These are phyloP conservation scores for Saturnispora quitensis DNA, from an alignment of 805 yeast species.

Conservation along the genomic window DNA sequence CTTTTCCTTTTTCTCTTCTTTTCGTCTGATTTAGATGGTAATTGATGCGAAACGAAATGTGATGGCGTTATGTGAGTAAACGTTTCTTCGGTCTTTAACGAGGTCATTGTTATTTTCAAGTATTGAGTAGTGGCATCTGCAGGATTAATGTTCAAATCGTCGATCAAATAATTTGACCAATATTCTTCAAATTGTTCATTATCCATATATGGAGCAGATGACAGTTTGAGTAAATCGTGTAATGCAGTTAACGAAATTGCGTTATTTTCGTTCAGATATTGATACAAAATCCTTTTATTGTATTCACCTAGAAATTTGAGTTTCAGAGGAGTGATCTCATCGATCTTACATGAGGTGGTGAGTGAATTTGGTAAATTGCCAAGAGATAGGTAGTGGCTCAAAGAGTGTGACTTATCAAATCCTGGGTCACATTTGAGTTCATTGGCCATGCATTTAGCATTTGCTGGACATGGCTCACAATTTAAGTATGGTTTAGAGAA, in stretches of 20 bases:
- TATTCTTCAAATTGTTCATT: slow-evolving; percentile 65
- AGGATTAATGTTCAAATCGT: slow-evolving; percentile 31
- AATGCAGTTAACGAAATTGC: slow-evolving; percentile 62
- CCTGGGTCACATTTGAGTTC: slow-evolving; percentile 65
- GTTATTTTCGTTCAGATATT: slow-evolving; percentile 54
- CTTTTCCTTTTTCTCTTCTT: slow-evolving; percentile 7
- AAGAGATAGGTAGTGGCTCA: slow-evolving; percentile 42
- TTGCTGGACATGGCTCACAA: slow-evolving; percentile 73
- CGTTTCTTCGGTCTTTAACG: slow-evolving; percentile 31
- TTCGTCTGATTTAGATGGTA: slow-evolving; percentile 5
- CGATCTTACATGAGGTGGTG: background rate
- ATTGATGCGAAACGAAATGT: slow-evolving; percentile 9
- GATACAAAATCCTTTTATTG: slow-evolving; percentile 42
- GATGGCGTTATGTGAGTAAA: slow-evolving; percentile 41
- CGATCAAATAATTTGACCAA: slow-evolving; percentile 53
- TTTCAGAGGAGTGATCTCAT: slow-evolving; percentile 38
- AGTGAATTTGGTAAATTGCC: background rate
- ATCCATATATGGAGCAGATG: slow-evolving; percentile 38
- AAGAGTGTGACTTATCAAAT: slow-evolving; percentile 44
- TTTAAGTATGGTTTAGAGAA: slow-evolving; percentile 31
- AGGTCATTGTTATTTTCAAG: slow-evolving; percentile 36
- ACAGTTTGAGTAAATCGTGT: slow-evolving; percentile 48
- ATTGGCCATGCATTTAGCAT: slow-evolving; percentile 64
- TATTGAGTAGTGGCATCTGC: background rate
- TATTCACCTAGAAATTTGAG: slow-evolving; percentile 68